Percentiles rank a stretch among this genome's conserved stretches.
These are phyloP conservation scores for Singerocomus inundabilis DNA, from an alignment of 1,284 basidiomycete genomes.

Conservation along the genomic window DNA sequence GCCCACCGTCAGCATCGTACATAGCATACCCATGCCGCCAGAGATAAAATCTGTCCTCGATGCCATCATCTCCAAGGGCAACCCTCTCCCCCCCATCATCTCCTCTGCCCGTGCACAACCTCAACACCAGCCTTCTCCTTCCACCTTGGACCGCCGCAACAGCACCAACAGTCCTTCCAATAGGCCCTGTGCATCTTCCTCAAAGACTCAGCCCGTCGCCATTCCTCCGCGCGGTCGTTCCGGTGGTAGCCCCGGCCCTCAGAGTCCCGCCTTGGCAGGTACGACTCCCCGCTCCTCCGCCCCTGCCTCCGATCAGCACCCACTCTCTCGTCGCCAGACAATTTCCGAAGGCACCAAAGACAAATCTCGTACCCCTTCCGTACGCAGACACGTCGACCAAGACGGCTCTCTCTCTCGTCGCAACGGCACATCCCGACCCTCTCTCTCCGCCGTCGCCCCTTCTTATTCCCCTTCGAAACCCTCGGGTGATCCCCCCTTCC, in stretches of 20 bases:
- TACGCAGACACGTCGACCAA: conserved; percentile 56
- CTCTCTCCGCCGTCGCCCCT: conserved; percentile 43
- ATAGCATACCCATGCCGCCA: conserved; percentile 64
- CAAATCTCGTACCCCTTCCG: conserved; percentile 55
- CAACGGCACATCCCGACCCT: conserved; percentile 43
- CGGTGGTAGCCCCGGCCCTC: conserved; percentile 34
- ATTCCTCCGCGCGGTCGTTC: conserved; percentile 35
- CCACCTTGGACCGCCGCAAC: conserved; percentile 50
- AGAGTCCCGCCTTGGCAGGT: conserved; percentile 18
- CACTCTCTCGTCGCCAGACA: conserved; percentile 47
- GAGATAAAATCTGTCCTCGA: conserved; percentile 68
- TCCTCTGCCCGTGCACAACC: conserved; percentile 29
- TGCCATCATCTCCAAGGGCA: conserved; percentile 40
- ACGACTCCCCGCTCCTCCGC: conserved; percentile 35
- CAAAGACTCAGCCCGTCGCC: conserved; percentile 34
- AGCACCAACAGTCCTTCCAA: conserved; percentile 42
- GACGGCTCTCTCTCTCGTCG: conserved; percentile 49
- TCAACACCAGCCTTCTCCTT: conserved; percentile 29
- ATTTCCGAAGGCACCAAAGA: conserved; percentile 45
- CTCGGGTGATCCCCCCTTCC: conserved; percentile 19
- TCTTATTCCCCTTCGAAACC: conserved; percentile 32
- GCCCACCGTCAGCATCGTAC: conserved; percentile 70
- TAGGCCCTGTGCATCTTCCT: conserved; percentile 32
- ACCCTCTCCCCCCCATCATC: conserved; percentile 25
- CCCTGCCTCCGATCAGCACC: conserved; percentile 40